Evolutionary conservation across 106 monocot species (phyloP), one percentile per base, ranked within the genome.

Genomic region (Dioscorea alata): DNA sequence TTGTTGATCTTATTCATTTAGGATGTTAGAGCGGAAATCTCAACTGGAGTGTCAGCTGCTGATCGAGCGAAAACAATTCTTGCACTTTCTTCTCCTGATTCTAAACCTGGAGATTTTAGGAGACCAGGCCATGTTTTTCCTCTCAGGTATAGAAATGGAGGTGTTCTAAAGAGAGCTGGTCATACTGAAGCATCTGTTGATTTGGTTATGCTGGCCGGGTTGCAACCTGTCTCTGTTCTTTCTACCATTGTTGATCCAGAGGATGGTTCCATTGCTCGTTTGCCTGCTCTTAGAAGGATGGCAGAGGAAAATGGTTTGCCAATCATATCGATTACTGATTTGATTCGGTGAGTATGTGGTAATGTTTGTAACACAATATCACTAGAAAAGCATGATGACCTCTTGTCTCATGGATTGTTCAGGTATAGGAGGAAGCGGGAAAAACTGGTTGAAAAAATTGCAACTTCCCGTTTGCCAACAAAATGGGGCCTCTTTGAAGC

Each of bases 61-160:
- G 92, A 89, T 70, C 83, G 89, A 58, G 74, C 86, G 50, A 83
- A 67, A 65, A 93, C 89, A 49, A 86, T 93, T 49, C 68, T 76
- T 50, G 79, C 83, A 33, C 79, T 89, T 49, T 73, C 86, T 34
- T 88, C 86, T 31, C 75, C 73, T 23, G 83, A 81, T 61, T 95
- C 94, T 16, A 91, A 83, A 59, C 86, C 91, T 10, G 77, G 68
- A 17, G 94, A 95, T 78, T 83, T 91, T 32, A 83, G 86, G 68
- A 80, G 83, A 64, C 94, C 88, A n/a, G 94, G 91, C 10, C 88
- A 95, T 82, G 84, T 91, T 12, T 88, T 95, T 68, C 86, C 86
- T 57, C 76, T 93, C 18, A 93, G 79, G 72, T 86, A 86, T 57
- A 76, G 76, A 57, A 75, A 84, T 53, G 92, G 92, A n/a, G 92